These are phyloP conservation scores for Penicillium fuscoglaucum DNA, from an alignment of 2,329 filamentous ascomycete genomes.

Conservation along the genomic window DNA sequence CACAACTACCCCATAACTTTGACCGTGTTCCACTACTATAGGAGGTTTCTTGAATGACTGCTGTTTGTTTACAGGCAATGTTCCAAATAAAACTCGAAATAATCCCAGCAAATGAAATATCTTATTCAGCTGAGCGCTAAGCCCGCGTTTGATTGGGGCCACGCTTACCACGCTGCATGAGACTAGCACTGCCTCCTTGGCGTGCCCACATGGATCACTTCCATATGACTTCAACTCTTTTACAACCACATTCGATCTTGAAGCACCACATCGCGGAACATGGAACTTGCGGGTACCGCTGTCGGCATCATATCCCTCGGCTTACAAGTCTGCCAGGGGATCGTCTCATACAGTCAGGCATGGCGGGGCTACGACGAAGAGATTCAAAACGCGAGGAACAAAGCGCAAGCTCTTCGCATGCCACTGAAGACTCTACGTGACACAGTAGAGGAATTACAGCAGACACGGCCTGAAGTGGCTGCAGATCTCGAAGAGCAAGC, in stretches of 20 bases:
- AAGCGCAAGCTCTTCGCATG: conserved; percentile 4
- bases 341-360: conserved; percentile 10
- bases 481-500: conserved; percentile 1
- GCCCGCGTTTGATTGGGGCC: not conserved
- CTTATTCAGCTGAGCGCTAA: not conserved
- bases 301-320: conserved; percentile 18
- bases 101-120: not conserved
- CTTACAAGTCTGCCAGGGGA: conserved; percentile 11
- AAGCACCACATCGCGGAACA: not conserved
- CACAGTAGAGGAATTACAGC: conserved; percentile 1
- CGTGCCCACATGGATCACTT: not conserved
- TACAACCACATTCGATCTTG: not conserved
- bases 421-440: conserved; percentile 5
- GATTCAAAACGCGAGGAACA: conserved; percentile 8
- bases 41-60: not conserved
- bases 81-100: not conserved
- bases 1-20: not conserved
- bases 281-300: conserved; percentile 9
- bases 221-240: not conserved
- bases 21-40: not conserved
- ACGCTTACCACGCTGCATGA: not conserved
- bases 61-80: not conserved
- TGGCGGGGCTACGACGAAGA: conserved; percentile 9
- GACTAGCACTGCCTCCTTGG: not conserved
- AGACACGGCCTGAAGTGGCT: not conserved